Conservation (phyloP, 345 rosid genomes). For the Brassica juncea region DNA sequence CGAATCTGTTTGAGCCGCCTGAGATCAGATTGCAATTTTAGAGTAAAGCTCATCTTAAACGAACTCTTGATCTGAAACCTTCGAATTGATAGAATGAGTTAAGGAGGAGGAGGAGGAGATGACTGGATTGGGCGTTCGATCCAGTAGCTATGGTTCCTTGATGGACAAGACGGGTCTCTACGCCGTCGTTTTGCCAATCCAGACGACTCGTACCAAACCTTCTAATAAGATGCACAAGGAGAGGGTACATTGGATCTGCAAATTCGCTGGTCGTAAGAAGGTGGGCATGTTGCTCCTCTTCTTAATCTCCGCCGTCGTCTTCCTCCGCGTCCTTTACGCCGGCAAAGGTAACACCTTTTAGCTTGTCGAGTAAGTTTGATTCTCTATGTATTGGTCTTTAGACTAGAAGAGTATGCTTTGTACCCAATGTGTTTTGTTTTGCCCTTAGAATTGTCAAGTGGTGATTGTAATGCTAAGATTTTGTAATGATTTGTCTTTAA, state of each 20-base stretch:
- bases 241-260: slow-evolving; percentile 88
- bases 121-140: slow-evolving; percentile 79
- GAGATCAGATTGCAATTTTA: slow-evolving; percentile 27
- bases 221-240: slow-evolving; percentile 86
- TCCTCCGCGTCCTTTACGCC: slow-evolving; percentile 74
- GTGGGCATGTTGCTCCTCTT: slow-evolving; percentile 93
- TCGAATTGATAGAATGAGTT: slow-evolving; percentile 44
- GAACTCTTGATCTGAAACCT: slow-evolving; percentile 25
- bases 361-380: neutral
- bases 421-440: slow-evolving; percentile 11
- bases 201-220: slow-evolving; percentile 58
- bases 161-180: slow-evolving; percentile 63
- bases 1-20: slow-evolving; percentile 12
- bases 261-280: slow-evolving; percentile 89
- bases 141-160: slow-evolving; percentile 82
- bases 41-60: slow-evolving; percentile 16
- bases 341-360: slow-evolving; percentile 60
- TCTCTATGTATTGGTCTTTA: slow-evolving; percentile 2
- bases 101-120: slow-evolving; percentile 46
- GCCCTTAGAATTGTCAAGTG: neutral
- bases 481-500: neutral
- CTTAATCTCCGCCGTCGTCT: slow-evolving; percentile 77
- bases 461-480: slow-evolving; percentile 1
- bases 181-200: slow-evolving; percentile 55
- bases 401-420: neutral